Conservation (phyloP, 768 basidiomycete genomes). For the Termitomyces sp. region DNA sequence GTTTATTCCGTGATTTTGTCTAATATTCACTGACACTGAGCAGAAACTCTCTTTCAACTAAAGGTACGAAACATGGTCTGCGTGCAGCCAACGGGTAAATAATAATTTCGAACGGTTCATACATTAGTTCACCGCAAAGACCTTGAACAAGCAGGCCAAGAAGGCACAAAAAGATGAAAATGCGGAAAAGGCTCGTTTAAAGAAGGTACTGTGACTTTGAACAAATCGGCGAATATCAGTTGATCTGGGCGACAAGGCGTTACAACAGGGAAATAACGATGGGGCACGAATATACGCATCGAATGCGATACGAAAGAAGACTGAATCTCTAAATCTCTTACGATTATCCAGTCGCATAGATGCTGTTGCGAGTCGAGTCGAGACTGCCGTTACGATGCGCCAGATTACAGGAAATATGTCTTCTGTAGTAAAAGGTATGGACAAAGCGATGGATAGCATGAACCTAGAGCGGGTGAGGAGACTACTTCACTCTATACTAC, state of each 20-base stretch:
- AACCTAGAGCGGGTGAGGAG: conserved; percentile 88
- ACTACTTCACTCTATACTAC: neutral
- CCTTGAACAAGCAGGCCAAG: conserved; percentile 89
- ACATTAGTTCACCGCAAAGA: conserved; percentile 92
- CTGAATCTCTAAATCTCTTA: conserved; percentile 86
- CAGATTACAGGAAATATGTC: conserved; percentile 97
- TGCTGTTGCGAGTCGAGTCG: conserved; percentile 93
- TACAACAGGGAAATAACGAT: conserved; percentile 94
- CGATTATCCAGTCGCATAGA: conserved; percentile 90
- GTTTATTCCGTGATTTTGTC: conserved; percentile 21
- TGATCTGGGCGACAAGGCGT: conserved; percentile 50
- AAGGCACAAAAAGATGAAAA: conserved; percentile 97
- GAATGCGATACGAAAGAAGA: conserved; percentile 98
- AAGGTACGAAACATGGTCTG: conserved; percentile 51
- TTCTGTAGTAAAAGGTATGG: conserved; percentile 95
- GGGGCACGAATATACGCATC: conserved; percentile 97
- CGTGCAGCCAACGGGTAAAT: neutral
- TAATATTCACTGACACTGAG: conserved; percentile 21
- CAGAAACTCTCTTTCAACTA: conserved; percentile 98
- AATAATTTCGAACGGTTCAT: neutral
- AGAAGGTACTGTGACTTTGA: conserved; percentile 58
- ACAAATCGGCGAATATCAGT: neutral
- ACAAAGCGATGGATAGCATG: conserved; percentile 99
- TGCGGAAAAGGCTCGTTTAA: conserved; percentile 81
- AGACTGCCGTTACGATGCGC: conserved; percentile 98